phyloP scores from a whole-genome alignment of 2,329 filamentous ascomycete species.

The Fusarium sp. region DNA sequence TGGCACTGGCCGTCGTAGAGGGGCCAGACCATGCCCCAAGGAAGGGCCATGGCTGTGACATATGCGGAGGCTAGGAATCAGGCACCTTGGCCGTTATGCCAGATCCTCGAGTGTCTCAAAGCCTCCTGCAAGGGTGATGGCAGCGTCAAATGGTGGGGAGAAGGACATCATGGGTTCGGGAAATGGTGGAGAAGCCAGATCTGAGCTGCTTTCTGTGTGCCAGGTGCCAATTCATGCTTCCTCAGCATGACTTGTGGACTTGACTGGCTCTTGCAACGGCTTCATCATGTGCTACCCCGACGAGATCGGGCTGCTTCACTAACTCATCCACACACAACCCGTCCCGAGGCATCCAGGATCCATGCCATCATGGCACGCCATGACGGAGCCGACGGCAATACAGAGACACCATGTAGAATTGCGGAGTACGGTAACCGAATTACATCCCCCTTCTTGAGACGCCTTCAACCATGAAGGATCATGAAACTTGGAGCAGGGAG shows the following conservation, averaged over 20 bases:
- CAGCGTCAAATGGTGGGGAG: constrained; percentile 37
- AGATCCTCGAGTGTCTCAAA: constrained; percentile 45
- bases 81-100: constrained; percentile 44
- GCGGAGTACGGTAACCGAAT: constrained; percentile 5
- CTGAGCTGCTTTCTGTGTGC: constrained; percentile 24
- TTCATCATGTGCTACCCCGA: constrained; percentile 32
- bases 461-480: constrained; percentile 15
- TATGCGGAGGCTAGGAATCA: constrained; percentile 32
- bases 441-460: constrained; percentile 25
- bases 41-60: constrained; percentile 26
- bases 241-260: constrained; percentile 30
- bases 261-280: constrained; percentile 23
- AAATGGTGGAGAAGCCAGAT: constrained; percentile 42
- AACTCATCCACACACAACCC: constrained; percentile 24
- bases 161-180: constrained; percentile 37
- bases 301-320: constrained; percentile 20
- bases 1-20: constrained; percentile 27
- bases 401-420: constrained; percentile 20
- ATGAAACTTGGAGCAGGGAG: constrained; percentile 4
- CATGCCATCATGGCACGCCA: constrained; percentile 27
- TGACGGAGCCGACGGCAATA: constrained; percentile 20
- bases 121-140: constrained; percentile 43
- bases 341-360: constrained; percentile 26
- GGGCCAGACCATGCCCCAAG: constrained; percentile 17
- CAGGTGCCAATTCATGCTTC: constrained; percentile 10